phyloP scores from a whole-genome alignment of 2,329 filamentous ascomycete genomes.

The Fusarium proliferatum region DNA sequence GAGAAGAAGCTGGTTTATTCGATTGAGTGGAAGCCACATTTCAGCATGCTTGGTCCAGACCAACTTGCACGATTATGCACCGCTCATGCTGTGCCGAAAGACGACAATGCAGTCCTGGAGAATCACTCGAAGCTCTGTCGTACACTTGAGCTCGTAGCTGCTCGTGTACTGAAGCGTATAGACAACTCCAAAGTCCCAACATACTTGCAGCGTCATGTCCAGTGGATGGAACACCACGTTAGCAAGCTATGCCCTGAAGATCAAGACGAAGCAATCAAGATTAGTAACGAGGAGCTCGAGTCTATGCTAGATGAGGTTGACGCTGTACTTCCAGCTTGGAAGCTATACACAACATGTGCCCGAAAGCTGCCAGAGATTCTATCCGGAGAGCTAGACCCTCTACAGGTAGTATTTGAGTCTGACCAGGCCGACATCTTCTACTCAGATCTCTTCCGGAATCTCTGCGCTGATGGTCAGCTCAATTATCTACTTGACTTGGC shows the following conservation, averaged over 20 bases:
- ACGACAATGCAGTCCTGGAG: not conserved
- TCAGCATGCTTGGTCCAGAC: not conserved
- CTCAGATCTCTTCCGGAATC: not conserved
- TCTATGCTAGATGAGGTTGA: not conserved
- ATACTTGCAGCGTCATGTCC: not conserved
- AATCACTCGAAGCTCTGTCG: not conserved
- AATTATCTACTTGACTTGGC: not conserved
- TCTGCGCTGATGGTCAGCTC: not conserved
- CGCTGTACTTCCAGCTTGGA: slow-evolving; percentile 2
- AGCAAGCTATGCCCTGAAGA: not conserved
- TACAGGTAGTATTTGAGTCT: slow-evolving; percentile 3
- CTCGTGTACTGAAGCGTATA: not conserved
- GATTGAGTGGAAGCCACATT: slow-evolving; percentile 2
- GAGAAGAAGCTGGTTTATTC: slow-evolving; percentile 5
- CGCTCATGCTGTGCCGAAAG: not conserved
- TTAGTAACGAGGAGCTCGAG: not conserved
- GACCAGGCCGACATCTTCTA: slow-evolving; percentile 14
- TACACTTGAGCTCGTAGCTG: not conserved
- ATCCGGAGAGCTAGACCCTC: not conserved
- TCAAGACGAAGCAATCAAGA: not conserved
- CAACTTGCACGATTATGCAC: not conserved
- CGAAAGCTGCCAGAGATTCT: not conserved
- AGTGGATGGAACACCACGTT: slow-evolving; percentile 14
- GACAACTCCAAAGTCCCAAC: not conserved
- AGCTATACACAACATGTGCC: not conserved